A percentile compares a stretch with the other conserved stretches of the same genome.
These are phyloP conservation scores for Amorphotheca resinae DNA, from an alignment of 495 filamentous ascomycete species.

Conservation along the genomic window DNA sequence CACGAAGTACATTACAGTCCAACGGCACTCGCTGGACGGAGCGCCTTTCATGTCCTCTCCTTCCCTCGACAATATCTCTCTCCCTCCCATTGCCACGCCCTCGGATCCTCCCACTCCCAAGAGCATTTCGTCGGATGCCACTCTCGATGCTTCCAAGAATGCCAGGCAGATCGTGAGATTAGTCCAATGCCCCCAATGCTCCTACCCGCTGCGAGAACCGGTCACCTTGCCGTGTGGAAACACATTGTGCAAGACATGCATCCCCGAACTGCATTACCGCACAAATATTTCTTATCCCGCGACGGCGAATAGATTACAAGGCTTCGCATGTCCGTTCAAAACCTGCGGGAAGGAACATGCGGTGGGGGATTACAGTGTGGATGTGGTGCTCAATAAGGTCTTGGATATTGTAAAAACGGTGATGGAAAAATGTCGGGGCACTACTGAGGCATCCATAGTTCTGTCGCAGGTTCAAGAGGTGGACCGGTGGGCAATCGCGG, in stretches of 20 bases:
- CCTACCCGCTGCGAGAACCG: constrained; percentile 51
- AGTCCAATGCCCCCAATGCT: constrained; percentile 66
- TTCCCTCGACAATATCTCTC: constrained; percentile 6
- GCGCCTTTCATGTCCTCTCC: constrained; percentile 16
- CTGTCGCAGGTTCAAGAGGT: constrained; percentile 29
- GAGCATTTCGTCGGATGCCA: constrained; percentile 12
- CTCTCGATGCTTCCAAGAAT: constrained; percentile 32
- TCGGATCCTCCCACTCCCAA: constrained; percentile 9
- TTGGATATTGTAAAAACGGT: constrained; percentile 40
- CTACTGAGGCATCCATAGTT: constrained; percentile 13
- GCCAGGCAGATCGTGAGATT: constrained; percentile 51
- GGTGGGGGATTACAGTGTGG: constrained; percentile 57
- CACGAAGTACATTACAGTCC: too few relatives aligned
- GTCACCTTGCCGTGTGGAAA: constrained; percentile 76
- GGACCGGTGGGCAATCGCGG: constrained; percentile 31
- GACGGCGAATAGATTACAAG: constrained; percentile 46
- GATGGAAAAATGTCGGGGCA: constrained; percentile 26
- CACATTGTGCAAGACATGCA: constrained; percentile 60
- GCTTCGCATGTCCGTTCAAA: constrained; percentile 58
- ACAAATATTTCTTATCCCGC: constrained; percentile 64
- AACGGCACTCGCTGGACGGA: constrained; percentile 11
- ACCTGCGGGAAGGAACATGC: constrained; percentile 62
- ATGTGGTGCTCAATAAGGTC: constrained; percentile 61
- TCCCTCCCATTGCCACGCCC: constrained; percentile 1
- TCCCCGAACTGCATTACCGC: constrained; percentile 50